Base-by-base conservation (phyloP, 805 yeast genomes). In the Ogataea corticis region DNA sequence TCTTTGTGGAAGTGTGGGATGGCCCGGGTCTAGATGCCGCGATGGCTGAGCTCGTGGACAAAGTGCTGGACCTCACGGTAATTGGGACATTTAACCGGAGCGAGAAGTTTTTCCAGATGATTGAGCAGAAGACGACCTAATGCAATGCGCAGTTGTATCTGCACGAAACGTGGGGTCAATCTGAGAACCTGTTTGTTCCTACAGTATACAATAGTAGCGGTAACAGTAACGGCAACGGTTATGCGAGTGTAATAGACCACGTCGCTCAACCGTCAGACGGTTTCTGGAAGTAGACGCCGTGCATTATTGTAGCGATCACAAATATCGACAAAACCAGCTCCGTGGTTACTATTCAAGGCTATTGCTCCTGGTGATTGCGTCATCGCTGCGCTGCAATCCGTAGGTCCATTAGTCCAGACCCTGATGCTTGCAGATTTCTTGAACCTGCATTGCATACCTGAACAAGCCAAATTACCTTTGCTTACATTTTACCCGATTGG, bases 1-100 rank as follows among this genome's bases (percentile, higher is more conserved):
- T 87, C 66, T 89, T 86, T 57, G 77, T 86, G 10, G 97, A 90
- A 58, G 77, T 81, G 27, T 71, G 75, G 62, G 69, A 66, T 14
- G 57, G 56, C 1, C 58, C 69, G 14, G 51, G 49, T 42, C 61
- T 55, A 4, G 37, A 44, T 3, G 46, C 49, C 25, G 76, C 77
- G 37, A 48, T 82, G 34, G 42, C 59, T 2, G 76, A 76, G 34
- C 63, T 85, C 33, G 58, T 70, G 21, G 52, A 55, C 1, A 66
- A 63, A 27, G 79, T 85, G 42, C 60, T 72, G 42, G 76, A 74
- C 32, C 67, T 82, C 59, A 78, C 76, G 9, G 70, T 80, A 3
- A 68, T 87, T 58, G 94, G 95, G 9, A 52, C 67, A 1, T 66
- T 62, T 51, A 42, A 54, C 16, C 54, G 68, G 45, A 56, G 59